Evolutionary conservation across 148 eudicot genomes (phyloP), one percentile per base, ranked within the genome.

Genomic region (Camellia sinensis): DNA sequence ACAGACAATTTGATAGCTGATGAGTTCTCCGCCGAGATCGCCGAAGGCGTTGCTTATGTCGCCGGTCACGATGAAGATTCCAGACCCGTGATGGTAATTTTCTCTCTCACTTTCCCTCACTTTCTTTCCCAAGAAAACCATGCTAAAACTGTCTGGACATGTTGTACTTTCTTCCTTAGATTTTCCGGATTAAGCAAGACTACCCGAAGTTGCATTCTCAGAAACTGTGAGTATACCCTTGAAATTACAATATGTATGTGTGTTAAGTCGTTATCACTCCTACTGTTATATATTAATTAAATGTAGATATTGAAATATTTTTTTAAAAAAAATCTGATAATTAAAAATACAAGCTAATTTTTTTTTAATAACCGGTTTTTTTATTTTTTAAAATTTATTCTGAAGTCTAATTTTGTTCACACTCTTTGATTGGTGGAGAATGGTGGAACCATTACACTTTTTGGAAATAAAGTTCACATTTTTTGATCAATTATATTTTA

Each of bases 141-240:
- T 2, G 14, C 64, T 60, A 6, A 62, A 37, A 21, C 3, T 4
- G 12, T 41, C 7, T 66, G 13, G 15, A 64, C 14, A n/a, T 45
- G 21, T 5, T 0, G 5, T 53, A 3, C 19, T 74, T 1, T 65
- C 65, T 75, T 41, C 46, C 29, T 6, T 87, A 95, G 99, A 87
- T 96, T 83, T 91, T 96, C 78, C 88, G 98, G 74, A 88, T 93
- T 79, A 96, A 96, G 92, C 99, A 96, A 85, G 98, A 93, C 71
- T 93, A 96, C 82, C 98, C 91, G 76, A 96, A 93, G 80, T 89
- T 87, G 65, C 98, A 90, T 76, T 96, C 99, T 0, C 98, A 93
- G 79, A 96, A 96, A 86, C 67, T 87, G 99, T 96, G 82, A 88
- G 94, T 67, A 29, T 7, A 62, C 18, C 22, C 0, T 56, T n/a